Percentiles rank a stretch among this genome's conserved stretches.
These are phyloP conservation scores for Tagetes erecta DNA, from an alignment of 129 eudicot genomes.

Conservation along the genomic window DNA sequence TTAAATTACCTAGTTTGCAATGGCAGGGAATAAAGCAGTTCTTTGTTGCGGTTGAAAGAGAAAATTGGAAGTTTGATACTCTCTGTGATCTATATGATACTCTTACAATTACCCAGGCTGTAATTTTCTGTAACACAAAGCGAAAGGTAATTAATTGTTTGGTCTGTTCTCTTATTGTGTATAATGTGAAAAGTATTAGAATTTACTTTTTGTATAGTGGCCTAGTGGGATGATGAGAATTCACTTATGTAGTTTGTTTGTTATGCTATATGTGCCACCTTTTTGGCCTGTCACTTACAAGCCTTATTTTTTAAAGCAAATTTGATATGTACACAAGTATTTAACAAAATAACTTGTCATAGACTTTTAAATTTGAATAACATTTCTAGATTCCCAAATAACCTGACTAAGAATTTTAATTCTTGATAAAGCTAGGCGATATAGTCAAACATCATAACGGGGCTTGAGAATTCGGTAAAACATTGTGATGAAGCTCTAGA, in stretches of 20 bases:
- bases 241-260: background rate
- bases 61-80: constrained; percentile 98
- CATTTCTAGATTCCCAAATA: no score
- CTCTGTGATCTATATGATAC: constrained; percentile 93
- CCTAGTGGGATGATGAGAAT: background rate
- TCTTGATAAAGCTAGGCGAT: background rate
- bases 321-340: no score
- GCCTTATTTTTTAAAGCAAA: no score
- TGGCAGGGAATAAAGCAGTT: constrained; percentile 94
- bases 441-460: background rate
- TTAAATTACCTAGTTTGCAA: background rate
- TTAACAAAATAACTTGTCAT: no score
- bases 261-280: background rate
- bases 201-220: constrained; percentile 13
- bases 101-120: constrained; percentile 94
- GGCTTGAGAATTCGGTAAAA: background rate
- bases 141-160: constrained; percentile 61
- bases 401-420: no score
- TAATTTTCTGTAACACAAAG: constrained; percentile 93
- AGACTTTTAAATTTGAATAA: no score
- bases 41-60: constrained; percentile 93
- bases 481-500: background rate
- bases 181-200: constrained; percentile 5
- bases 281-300: background rate
- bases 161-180: background rate